Base-by-base conservation (phyloP, 352 stramenopile genomes). In the Phytophthora pluvialis region DNA sequence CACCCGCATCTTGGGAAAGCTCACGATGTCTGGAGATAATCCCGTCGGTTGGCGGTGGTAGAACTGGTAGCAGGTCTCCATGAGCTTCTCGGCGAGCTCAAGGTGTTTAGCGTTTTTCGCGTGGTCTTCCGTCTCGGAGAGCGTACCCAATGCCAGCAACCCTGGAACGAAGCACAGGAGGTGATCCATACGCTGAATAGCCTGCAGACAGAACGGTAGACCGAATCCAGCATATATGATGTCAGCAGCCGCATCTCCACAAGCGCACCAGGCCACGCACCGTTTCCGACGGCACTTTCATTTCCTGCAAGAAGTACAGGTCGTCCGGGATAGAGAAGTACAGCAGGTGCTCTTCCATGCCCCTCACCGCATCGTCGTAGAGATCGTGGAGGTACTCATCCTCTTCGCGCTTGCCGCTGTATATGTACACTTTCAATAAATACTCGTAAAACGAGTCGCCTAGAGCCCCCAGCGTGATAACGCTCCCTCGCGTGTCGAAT, bases 371-470 rank as follows among this genome's bases (percentile, higher is more conserved):
- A 40, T 93, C 79, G 59, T 99, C 95, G 65, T 99, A 99, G 52
- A 98, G 83, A 11, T 93, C 66, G n/a, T 89, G 72, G 32, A 94
- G 43, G 38, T 83, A 92, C 18, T 51, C 62, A 48, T 96, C 89
- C 28, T 92, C 57, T 13, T 72, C 21, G 8, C 72, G 71, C 59
- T 90, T 89, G 38, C 94, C 95, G 39, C 93, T 97, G 81, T 99
- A 98, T n/a, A 99, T 70, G 80, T 93, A 99, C 35, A 97, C 82
- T 77, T 99, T 99, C 38, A 99, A 73, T 51, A 99, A 76, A 74
- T 99, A 99, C 77, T 99, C 97, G 72, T 99, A 99, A 67, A 98
- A 98, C 12, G 89, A 98, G 72, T 99, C 98, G 10, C 90, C 94
- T 42, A 97, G 88, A 10, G 96, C 96, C 35, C 97, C 98, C 66